Evolutionary conservation across 371 early-diverging fungal genomes (phyloP).

Genomic region (Apophysomyces variabilis): DNA sequence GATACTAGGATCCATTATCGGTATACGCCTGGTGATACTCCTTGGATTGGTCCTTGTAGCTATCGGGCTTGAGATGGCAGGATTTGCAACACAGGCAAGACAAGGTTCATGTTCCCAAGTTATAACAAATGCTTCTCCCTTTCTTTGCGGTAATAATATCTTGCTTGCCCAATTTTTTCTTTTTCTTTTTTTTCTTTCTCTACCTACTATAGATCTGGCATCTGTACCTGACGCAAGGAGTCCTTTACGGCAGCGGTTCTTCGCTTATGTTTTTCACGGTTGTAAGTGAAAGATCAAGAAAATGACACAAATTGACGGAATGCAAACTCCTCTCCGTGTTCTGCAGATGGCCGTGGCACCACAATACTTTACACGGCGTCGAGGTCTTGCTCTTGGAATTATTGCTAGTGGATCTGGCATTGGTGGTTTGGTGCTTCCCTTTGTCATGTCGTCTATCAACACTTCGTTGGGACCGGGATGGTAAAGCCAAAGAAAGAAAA

Average conservation of each 20-base stretch:
- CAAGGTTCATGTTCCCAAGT: neutral
- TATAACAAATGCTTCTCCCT: neutral
- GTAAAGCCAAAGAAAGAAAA: constrained; percentile 18
- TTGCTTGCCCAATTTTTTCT: too few species aligned
- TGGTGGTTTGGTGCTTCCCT: constrained; percentile 76
- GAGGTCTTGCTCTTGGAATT: constrained; percentile 78
- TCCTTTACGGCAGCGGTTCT: constrained; percentile 68
- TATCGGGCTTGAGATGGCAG: constrained; percentile 41
- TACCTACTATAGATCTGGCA: constrained; percentile 55
- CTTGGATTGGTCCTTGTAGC: constrained; percentile 25
- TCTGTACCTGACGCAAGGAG: constrained; percentile 69
- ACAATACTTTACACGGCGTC: constrained; percentile 75
- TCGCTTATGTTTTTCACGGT: constrained; percentile 47
- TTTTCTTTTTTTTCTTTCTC: too few species aligned
- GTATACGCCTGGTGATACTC: constrained; percentile 31
- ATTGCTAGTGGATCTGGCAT: constrained; percentile 79
- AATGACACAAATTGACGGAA: too few species aligned
- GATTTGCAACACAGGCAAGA: constrained; percentile 33
- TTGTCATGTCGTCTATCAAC: constrained; percentile 65
- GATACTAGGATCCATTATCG: constrained; percentile 26
- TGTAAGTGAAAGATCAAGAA: neutral
- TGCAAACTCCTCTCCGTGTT: neutral
- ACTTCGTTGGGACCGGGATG: constrained; percentile 59
- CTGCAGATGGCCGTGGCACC: constrained; percentile 56
- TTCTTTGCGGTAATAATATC: too few species aligned